Conservation (phyloP, 208 protist genomes). For the Leishmania braziliensis region DNA sequence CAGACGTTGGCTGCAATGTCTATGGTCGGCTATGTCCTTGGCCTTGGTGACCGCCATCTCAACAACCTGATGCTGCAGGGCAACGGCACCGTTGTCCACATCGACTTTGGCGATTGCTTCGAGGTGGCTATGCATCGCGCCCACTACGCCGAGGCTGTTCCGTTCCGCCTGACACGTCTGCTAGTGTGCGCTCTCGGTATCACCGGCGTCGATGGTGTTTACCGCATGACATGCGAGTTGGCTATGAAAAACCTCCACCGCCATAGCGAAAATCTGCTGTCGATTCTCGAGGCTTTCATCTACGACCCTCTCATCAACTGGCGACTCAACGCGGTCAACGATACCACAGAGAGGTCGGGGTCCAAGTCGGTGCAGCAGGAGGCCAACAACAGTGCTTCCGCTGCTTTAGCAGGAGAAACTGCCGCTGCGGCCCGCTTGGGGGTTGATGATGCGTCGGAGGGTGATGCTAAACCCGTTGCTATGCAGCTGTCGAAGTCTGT, state of each 20-base stretch:
- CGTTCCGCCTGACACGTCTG: slow-evolving; percentile 99
- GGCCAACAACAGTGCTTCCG: slow-evolving; percentile 10
- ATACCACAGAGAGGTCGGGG: slow-evolving; percentile 21
- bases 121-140: slow-evolving; percentile 99
- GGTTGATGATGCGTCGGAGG: slow-evolving; percentile 16
- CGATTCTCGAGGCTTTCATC: slow-evolving; percentile 99
- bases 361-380: slow-evolving; percentile 26
- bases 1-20: slow-evolving; percentile 99
- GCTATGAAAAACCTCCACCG: slow-evolving; percentile 98
- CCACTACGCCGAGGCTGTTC: slow-evolving; percentile 99
- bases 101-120: slow-evolving; percentile 99
- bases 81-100: slow-evolving; percentile 98
- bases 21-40: slow-evolving; percentile 98
- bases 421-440: slow-evolving; percentile 11
- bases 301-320: slow-evolving; percentile 99
- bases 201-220: slow-evolving; percentile 98
- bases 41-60: slow-evolving; percentile 99
- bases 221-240: slow-evolving; percentile 96
- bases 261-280: slow-evolving; percentile 98
- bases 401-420: slow-evolving; percentile 8
- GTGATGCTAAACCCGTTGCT: slow-evolving; percentile 32
- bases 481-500: slow-evolving; percentile 85
- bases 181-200: slow-evolving; percentile 99
- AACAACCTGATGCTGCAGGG: slow-evolving; percentile 99
- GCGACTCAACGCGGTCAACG: slow-evolving; percentile 84